phyloP scores from a whole-genome alignment of 192 early-diverging fungal genomes.

The Coemansia reversa region DNA sequence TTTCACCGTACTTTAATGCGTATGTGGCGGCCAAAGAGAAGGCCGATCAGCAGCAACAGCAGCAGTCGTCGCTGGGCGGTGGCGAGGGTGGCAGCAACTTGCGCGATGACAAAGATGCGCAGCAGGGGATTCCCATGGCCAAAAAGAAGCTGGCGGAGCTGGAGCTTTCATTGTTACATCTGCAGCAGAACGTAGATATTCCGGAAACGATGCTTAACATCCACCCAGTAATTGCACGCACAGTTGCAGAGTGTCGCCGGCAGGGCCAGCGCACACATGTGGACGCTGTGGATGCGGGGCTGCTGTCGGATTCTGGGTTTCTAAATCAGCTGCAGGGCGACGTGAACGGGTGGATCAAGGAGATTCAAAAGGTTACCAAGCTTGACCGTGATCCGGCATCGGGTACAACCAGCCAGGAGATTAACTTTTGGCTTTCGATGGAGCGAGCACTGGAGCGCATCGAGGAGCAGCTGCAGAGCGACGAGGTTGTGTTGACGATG shows the following conservation, averaged over 20 bases:
- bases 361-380: constrained; percentile 98
- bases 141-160: constrained; percentile 99
- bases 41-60: constrained; percentile 42
- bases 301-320: constrained; percentile 79
- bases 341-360: constrained; percentile 98
- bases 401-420: constrained; percentile 94
- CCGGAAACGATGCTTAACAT: constrained; percentile 86
- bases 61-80: neutral
- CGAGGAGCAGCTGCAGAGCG: constrained; percentile 92
- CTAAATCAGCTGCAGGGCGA: constrained; percentile 93
- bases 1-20: constrained; percentile 95
- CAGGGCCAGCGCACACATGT: constrained; percentile 65
- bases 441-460: constrained; percentile 90
- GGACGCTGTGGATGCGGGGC: constrained; percentile 68
- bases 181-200: constrained; percentile 99
- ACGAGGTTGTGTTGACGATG: constrained; percentile 85
- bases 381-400: constrained; percentile 87
- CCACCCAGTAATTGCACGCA: constrained; percentile 76
- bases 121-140: constrained; percentile 84
- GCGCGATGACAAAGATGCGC: constrained; percentile 63
- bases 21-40: constrained; percentile 74
- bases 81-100: constrained; percentile 51
- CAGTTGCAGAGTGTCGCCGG: constrained; percentile 69
- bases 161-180: constrained; percentile 87
- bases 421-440: constrained; percentile 99